Base-by-base conservation (phyloP, 179 eudicot species). In the Beta macrorhiza region DNA sequence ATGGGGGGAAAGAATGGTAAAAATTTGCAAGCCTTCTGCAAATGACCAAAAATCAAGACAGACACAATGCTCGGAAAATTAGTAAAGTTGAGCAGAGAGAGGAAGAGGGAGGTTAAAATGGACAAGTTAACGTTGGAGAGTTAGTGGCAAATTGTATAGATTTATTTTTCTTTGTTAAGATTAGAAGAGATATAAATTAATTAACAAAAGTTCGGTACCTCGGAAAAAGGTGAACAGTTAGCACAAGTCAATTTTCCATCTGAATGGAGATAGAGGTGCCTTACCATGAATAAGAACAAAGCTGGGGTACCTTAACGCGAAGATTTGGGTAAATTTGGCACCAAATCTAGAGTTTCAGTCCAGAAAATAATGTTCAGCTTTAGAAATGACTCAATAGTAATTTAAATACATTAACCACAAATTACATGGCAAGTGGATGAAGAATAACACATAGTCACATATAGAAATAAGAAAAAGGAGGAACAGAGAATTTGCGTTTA, bases 401-500 rank as follows among this genome's bases (percentile, higher is more conserved):
- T 5, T 71, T 72, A 19, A 25, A 44, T 29, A 42, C n/a, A 79
- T 7, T 12, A 11, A 25, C 68, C 68, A 47, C 29, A 79, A 67
- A 45, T 67, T 67, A 53, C 75, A 68, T 75, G 79, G 79, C 64
- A 52, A 67, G 80, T 67, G 74, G 64, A 78, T 52, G 64, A 78
- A 67, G 44, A 53, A 67, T 67, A 67, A 51, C 64, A 32, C 72
- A 37, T 9, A 9, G n/a, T n/a, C n/a, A n/a, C n/a, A n/a, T n/a
- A n/a, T 5, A 29, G 44, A 17, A 7, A 1, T 6, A 32, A 32
- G 47, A 58, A 56, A 32, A 6, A 11, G 5, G 4, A 4, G 37
- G 37, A 20, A 10, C 32, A 20, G 0, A 2, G 19, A 19, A n/a
- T 20, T 20, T 20, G 14, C 14, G 10, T 22, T 22, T 62, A n/a